These are phyloP conservation scores for Blastosporella zonata DNA, from an alignment of 1,284 basidiomycete species.

Conservation along the genomic window DNA sequence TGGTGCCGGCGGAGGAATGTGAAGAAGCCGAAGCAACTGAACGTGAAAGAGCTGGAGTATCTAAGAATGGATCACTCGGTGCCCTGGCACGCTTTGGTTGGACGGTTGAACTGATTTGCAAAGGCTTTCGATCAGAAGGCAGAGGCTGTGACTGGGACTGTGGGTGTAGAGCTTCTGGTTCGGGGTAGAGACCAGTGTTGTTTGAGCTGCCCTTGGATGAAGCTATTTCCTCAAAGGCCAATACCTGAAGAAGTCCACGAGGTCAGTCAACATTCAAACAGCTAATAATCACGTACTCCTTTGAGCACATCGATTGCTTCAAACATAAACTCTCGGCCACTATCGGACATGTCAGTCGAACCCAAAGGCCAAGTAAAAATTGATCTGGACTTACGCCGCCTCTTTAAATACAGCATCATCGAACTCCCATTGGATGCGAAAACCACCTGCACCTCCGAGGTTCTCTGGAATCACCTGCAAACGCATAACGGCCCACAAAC, in stretches of 20 bases:
- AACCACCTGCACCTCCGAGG: constrained; percentile 67
- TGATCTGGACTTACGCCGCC: constrained; percentile 59
- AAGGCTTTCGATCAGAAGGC: constrained; percentile 34
- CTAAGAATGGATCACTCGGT: constrained; percentile 76
- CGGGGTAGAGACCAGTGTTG: constrained; percentile 34
- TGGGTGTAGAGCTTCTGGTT: constrained; percentile 43
- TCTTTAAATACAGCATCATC: constrained; percentile 84
- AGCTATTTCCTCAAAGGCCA: constrained; percentile 63
- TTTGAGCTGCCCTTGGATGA: constrained; percentile 41
- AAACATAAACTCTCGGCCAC: constrained; percentile 81
- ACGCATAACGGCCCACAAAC: constrained; percentile 71
- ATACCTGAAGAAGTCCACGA: constrained; percentile 37
- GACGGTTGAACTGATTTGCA: constrained; percentile 38
- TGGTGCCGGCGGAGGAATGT: constrained; percentile 46
- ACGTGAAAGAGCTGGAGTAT: constrained; percentile 57
- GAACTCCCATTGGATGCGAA: constrained; percentile 72
- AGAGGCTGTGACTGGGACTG: constrained; percentile 57
- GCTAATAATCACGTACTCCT: constrained; percentile 52
- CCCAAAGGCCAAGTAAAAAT: constrained; percentile 7
- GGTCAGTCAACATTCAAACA: not conserved
- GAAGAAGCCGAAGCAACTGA: constrained; percentile 48
- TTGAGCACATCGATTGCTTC: constrained; percentile 79
- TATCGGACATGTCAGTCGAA: constrained; percentile 30
- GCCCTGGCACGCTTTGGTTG: constrained; percentile 63
- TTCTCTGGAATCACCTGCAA: constrained; percentile 69